Evolutionary conservation across 2,329 filamentous ascomycete species (phyloP).

Genomic region (Sclerotinia spermophila): DNA sequence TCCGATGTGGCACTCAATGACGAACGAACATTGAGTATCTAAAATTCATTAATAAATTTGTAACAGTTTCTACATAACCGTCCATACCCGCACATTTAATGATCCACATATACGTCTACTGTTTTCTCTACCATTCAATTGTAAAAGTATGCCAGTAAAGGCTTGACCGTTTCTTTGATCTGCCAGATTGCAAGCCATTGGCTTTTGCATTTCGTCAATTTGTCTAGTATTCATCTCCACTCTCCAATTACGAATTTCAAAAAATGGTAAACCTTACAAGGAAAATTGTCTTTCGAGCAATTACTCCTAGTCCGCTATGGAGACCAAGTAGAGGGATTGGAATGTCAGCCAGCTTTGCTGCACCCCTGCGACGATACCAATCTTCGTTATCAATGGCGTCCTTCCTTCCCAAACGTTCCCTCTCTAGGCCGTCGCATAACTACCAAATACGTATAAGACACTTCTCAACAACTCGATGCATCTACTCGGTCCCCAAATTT

Average conservation of each 20-base stretch:
- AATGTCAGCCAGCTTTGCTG: neutral
- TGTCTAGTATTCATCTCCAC: neutral
- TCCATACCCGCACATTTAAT: neutral
- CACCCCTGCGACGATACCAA: constrained; percentile 11
- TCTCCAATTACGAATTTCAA: neutral
- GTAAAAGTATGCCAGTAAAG: constrained; percentile 4
- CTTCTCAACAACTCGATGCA: constrained; percentile 28
- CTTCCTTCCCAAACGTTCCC: neutral
- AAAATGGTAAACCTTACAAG: constrained; percentile 29
- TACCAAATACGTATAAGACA: constrained; percentile 15
- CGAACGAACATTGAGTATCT: constrained; percentile 14
- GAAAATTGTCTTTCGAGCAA: constrained; percentile 24
- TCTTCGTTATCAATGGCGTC: neutral
- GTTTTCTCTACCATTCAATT: neutral
- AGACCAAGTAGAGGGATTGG: constrained; percentile 1
- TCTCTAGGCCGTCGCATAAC: neutral
- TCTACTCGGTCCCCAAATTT: constrained; percentile 39
- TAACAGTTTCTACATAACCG: neutral
- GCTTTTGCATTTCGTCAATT: constrained; percentile 27
- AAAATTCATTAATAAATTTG: neutral
- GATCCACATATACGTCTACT: neutral
- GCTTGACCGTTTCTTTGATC: constrained; percentile 15
- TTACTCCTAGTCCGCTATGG: constrained; percentile 16
- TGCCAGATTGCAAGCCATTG: constrained; percentile 26
- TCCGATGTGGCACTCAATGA: constrained; percentile 12